Percentiles rank a stretch among this genome's conserved stretches.
Evolutionary conservation across 148 eudicot genomes (phyloP).

Genomic region (Camellia sinensis): DNA sequence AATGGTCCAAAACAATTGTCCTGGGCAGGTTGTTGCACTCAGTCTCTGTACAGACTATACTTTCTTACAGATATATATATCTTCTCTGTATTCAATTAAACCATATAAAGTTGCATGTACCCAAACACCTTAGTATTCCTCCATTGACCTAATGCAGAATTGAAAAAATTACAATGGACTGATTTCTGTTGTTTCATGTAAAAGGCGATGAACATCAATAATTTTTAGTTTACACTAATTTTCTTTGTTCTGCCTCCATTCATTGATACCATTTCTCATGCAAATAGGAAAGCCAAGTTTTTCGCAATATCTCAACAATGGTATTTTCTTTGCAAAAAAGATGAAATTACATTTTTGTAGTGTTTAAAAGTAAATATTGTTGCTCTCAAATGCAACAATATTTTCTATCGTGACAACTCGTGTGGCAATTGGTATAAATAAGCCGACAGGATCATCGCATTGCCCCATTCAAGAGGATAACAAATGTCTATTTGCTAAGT

Average conservation of each 20-base stretch:
- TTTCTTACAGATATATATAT: neutral
- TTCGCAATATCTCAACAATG: neutral
- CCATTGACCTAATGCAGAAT: neutral
- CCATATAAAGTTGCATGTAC: neutral
- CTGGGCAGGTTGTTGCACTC: neutral
- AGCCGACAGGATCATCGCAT: neutral
- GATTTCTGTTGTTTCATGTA: neutral
- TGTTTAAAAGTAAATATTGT: neutral
- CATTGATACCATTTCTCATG: neutral
- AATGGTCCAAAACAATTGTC: neutral
- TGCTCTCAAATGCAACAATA: neutral
- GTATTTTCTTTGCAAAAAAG: neutral
- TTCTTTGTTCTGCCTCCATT: neutral
- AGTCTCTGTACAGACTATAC: neutral
- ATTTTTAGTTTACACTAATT: neutral
- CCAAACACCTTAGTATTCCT: neutral
- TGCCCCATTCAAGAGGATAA: neutral
- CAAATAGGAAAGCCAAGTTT: neutral
- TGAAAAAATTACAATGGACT: neutral
- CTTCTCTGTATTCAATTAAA: too few species aligned
- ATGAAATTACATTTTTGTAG: neutral
- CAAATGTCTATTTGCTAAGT: neutral
- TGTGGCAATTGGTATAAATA: neutral
- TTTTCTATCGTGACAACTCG: neutral
- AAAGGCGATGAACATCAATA: neutral